phyloP scores from a whole-genome alignment of 345 rosid genomes.

The Moricandia moricandioides region DNA sequence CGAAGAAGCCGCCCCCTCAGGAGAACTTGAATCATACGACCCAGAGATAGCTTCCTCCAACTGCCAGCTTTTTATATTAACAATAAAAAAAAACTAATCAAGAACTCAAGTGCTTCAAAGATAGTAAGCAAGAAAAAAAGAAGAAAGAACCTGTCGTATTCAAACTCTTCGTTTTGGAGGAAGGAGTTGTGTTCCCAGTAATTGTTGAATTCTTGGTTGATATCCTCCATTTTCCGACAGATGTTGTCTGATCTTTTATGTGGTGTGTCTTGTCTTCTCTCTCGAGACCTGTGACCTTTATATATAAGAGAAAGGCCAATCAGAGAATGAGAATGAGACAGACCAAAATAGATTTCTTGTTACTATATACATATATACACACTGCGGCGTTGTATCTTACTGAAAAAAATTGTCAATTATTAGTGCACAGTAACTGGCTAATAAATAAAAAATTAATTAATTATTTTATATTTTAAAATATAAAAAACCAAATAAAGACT shows the following conservation, averaged over 20 bases:
- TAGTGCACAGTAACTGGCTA: slow-evolving; percentile 5
- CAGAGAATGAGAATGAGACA: slow-evolving; percentile 15
- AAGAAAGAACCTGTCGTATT: slow-evolving; percentile 42
- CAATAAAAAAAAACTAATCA: background rate
- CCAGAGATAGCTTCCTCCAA: slow-evolving; percentile 57
- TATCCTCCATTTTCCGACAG: slow-evolving; percentile 32
- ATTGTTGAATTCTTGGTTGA: slow-evolving; percentile 52
- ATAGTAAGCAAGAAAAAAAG: background rate
- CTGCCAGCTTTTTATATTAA: slow-evolving; percentile 42
- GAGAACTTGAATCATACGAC: slow-evolving; percentile 88
- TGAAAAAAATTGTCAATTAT: background rate
- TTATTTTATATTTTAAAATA: background rate
- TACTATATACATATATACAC: background rate
- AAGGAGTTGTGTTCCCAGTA: slow-evolving; percentile 66
- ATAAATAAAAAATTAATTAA: too few species aligned
- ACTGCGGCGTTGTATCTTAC: slow-evolving; percentile 13
- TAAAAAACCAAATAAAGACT: background rate
- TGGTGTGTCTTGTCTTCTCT: background rate
- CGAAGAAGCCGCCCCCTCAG: slow-evolving; percentile 80
- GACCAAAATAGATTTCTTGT: slow-evolving; percentile 21
- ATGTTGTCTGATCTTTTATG: background rate
- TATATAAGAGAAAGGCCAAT: slow-evolving; percentile 11
- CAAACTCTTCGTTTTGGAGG: slow-evolving; percentile 57
- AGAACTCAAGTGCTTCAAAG: background rate
- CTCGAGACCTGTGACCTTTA: slow-evolving; percentile 28